Evolutionary conservation across 306 rosid genomes (phyloP).

Genomic region (Senna siamea): DNA sequence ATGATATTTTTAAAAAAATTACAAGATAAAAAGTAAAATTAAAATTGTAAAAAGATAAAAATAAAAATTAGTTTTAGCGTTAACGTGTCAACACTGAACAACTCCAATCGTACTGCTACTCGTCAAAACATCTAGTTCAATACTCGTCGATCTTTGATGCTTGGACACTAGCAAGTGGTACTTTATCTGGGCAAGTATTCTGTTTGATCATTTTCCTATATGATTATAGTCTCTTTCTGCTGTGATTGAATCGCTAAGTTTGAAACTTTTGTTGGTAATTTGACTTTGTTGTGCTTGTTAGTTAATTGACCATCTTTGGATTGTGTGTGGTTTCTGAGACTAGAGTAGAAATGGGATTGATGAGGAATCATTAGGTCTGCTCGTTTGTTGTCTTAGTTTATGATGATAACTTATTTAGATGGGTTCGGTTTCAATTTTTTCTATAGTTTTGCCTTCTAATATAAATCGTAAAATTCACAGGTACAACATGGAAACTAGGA

Average conservation of each 20-base stretch:
- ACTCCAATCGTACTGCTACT: no score
- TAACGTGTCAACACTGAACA: no score
- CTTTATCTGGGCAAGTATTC: neutral
- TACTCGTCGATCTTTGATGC: neutral
- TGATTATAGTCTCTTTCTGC: neutral
- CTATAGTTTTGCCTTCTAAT: neutral
- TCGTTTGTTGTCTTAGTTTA: neutral
- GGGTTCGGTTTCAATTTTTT: neutral
- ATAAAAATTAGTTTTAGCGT: no score
- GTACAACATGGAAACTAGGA: conserved; percentile 7
- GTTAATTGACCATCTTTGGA: neutral
- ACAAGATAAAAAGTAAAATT: no score
- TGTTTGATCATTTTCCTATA: neutral
- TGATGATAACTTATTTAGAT: neutral
- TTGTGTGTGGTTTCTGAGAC: neutral
- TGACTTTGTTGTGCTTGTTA: neutral
- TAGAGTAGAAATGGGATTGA: neutral
- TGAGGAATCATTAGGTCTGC: neutral
- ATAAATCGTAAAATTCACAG: neutral
- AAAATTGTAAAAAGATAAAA: no score
- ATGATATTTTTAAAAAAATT: no score
- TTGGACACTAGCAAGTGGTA: neutral
- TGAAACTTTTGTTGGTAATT: neutral
- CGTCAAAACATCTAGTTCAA: no score
- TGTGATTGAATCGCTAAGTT: neutral